Base-by-base conservation (phyloP, 176 grass and related monocot species). In the Puya raimondii region DNA sequence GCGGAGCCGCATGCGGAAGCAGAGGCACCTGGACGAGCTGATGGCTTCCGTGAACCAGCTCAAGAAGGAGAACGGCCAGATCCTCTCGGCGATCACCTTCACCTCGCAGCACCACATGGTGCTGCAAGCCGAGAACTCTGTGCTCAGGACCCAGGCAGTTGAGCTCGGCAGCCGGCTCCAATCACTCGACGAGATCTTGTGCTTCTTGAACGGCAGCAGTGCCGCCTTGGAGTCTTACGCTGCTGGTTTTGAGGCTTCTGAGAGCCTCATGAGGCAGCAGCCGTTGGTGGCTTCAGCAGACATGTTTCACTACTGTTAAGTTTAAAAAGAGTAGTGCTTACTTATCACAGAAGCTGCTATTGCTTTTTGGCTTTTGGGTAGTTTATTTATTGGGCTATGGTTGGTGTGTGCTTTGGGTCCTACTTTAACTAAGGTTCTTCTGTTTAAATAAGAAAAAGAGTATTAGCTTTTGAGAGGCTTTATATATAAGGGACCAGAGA, bases 1-100 rank as follows among this genome's bases (percentile, higher is more conserved):
- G 72, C 69, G 81, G n/a, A 87, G 86, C 2, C 73, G 87, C 51
- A 64, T 80, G 76, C 72, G 87, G 20, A 95, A 90, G 73, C 91
- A 85, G 51, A 75, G 80, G 3, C 84, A 80, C 9, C 23, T 90
- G 11, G 79, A 87, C 4, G 70, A 84, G 9, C 75, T 95, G 21
- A 80, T 2, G 10, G 75, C 64, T 51, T 66, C 89, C 61, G 81
- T 82, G 2, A 51, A 69, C 9, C 64, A 77, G 56, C 50, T 95
- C 50, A 76, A n/a, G 17, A 71, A 23, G 0, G 68, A 84, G 66
- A 95, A 90, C 6, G 33, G 77, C 48, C 74, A 85, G 51, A 73
- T 95, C 53, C 10, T 70, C 15, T 21, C 80, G 52, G 50, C 73
- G 6, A 49, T 95, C 48, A 66, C 66, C 63, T 48, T 79, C 21